phyloP scores from a whole-genome alignment of 2,329 filamentous ascomycete species.

The Talaromyces verruculosus region DNA sequence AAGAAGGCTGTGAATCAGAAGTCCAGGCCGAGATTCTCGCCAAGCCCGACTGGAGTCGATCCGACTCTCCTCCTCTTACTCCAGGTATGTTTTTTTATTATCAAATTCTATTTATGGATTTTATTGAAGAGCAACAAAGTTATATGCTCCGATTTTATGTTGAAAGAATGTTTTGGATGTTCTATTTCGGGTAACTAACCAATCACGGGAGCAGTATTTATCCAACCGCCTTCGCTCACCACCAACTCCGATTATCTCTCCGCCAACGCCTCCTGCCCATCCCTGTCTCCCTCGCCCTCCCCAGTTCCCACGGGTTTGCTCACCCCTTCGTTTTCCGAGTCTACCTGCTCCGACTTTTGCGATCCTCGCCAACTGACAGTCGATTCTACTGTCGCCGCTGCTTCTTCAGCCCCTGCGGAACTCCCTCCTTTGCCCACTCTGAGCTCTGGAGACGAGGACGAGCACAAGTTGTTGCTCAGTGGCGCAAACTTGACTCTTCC shows the following conservation, averaged over 20 bases:
- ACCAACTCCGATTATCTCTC: conserved; percentile 69
- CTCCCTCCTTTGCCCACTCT: conserved; percentile 60
- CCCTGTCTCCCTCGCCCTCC: conserved; percentile 81
- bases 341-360: conserved; percentile 76
- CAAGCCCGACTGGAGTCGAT: conserved; percentile 71
- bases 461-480: conserved; percentile 38
- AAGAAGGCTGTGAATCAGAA: conserved; percentile 70
- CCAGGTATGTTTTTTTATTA: conserved; percentile 66
- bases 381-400: conserved; percentile 45
- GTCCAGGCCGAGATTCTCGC: conserved; percentile 71
- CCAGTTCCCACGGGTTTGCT: conserved; percentile 71
- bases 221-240: conserved; percentile 66
- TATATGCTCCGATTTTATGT: not conserved
- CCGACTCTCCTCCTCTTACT: conserved; percentile 80
- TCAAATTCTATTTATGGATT: conserved; percentile 8
- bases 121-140: conserved; percentile 1
- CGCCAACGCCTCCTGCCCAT: conserved; percentile 69
- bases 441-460: conserved; percentile 45
- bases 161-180: conserved; percentile 11
- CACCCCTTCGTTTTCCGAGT: conserved; percentile 66
- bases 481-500: conserved; percentile 40
- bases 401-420: conserved; percentile 53
- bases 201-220: conserved; percentile 54
- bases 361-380: conserved; percentile 89
- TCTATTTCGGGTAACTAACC: conserved; percentile 27